phyloP scores from a whole-genome alignment of 495 filamentous ascomycete species.

The Xylaria intraflava region DNA sequence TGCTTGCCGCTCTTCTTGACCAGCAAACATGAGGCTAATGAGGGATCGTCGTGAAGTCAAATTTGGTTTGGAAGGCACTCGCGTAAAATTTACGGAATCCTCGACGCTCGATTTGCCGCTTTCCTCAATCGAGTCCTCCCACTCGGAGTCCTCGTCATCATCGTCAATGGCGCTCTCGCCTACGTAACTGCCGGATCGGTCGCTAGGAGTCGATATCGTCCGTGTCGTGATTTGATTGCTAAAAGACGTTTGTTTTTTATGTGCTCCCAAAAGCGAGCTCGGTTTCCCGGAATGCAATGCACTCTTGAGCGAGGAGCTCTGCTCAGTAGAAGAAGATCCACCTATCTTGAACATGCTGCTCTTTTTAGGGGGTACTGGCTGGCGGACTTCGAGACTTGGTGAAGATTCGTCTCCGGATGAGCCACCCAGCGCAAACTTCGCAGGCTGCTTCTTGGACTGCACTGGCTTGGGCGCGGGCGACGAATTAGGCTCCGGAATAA shows the following conservation, averaged over 20 bases:
- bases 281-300: slow-evolving; percentile 47
- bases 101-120: slow-evolving; percentile 75
- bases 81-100: slow-evolving; percentile 72
- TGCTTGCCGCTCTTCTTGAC: no score
- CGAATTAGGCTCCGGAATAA: slow-evolving; percentile 39
- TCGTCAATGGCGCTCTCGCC: slow-evolving; percentile 84
- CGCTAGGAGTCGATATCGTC: slow-evolving; percentile 54
- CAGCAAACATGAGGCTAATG: slow-evolving; percentile 82
- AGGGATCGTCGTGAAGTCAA: slow-evolving; percentile 81
- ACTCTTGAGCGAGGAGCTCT: slow-evolving; percentile 71
- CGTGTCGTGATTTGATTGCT: slow-evolving; percentile 65
- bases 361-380: slow-evolving; percentile 44
- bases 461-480: slow-evolving; percentile 43
- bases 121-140: slow-evolving; percentile 90
- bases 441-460: slow-evolving; percentile 42
- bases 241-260: slow-evolving; percentile 81
- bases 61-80: slow-evolving; percentile 83
- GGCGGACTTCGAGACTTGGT: slow-evolving; percentile 43
- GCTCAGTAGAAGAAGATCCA: slow-evolving; percentile 67
- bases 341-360: slow-evolving; percentile 77
- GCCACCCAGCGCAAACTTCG: slow-evolving; percentile 50
- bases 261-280: slow-evolving; percentile 37
- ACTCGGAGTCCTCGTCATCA: slow-evolving; percentile 78
- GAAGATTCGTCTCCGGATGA: slow-evolving; percentile 45
- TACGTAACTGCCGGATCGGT: slow-evolving; percentile 66